Base-by-base conservation (phyloP, 352 stramenopile genomes). In the Blastocystis sp. region DNA sequence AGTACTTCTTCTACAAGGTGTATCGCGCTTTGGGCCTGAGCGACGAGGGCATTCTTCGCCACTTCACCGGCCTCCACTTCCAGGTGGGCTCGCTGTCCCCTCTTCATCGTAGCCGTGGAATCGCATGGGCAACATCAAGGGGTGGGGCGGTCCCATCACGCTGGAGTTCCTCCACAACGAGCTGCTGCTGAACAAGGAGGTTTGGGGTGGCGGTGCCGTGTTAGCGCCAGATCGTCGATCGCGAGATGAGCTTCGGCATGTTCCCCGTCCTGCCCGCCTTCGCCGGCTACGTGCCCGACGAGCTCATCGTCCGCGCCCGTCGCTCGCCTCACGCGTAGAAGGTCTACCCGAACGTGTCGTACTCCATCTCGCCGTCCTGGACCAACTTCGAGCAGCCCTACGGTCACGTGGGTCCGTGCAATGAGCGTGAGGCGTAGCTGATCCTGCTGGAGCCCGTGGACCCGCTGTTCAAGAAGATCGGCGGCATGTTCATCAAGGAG, bases 191-290 rank as follows among this genome's bases (percentile, higher is more conserved):
- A 69, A 69, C 35, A 35, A 41, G 29, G 26, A 63, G 59, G n/a
- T n/a, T n/a, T n/a, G n/a, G n/a, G n/a, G n/a, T n/a, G n/a, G n/a
- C n/a, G n/a, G n/a, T n/a, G n/a, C n/a, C n/a, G n/a, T n/a, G n/a
- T 0, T 94, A 97, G 60, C 59, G 80, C 29, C 29, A 29, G 35
- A 97, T 96, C 41, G 82, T 97, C 26, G 91, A 90, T 3, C 93
- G 94, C 55, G 95, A 96, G 92, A 91, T 91, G 29, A 91, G 93
- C 88, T 94, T 96, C n/a, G 94, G 94, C 66, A 97, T 97, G 92
- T 88, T 96, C 21, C 94, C 94, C 31, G 93, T 94, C 10, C 91
- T 97, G 26, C 95, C 94, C 0, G 94, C 92, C 1, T 97, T 97
- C 89, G 94, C 91, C 62, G 91, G 95, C 0, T 94, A 96, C 76